Base-by-base conservation (phyloP, 805 yeast species). In the Kluyveromyces starmeri region DNA sequence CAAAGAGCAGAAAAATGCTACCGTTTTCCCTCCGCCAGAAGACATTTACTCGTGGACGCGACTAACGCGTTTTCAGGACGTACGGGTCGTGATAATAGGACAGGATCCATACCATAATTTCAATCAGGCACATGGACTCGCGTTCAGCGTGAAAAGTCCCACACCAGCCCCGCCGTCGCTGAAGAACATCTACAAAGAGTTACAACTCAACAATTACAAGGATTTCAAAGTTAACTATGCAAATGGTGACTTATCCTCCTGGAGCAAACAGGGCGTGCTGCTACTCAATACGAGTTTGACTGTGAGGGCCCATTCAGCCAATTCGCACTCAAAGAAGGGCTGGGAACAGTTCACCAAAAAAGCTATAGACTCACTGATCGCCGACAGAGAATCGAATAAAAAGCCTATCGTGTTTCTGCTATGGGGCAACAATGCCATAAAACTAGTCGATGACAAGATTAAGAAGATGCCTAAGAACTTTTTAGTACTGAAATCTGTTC, bases 31-130 rank as follows among this genome's bases (percentile, higher is more conserved):
- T 2, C 88, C 89, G 0, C 54, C 63, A 12, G 50, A 70, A 10
- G 81, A 83, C 40, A 73, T 92, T 14, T 92, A 92, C 54, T 83
- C 96, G 0, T 92, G 97, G 96, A 78, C 94, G 2, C 71, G 85
- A 20, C 65, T 78, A 12, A 85, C 97, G 0, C 95, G 95, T 0
- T 62, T 89, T 14, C 63, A 73, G 4, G 55, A 70, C 3, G 82
- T 86, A 13, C 78, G 75, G 49, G 92, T 89, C 18, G 70, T 92
- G 1, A 71, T 92, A 9, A 63, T 92, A 28, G 98, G 98, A 1
- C 98, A 92, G 56, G 98, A 92, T 55, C 98, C 98, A 1, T 92
- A 92, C 55, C 98, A 92, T 58, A 85, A 86, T 55, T 59, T 59
- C 47, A 82, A 83, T 53, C 98, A 92, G 57, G 98, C 98, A 0